Evolutionary conservation across 116 monocot species (phyloP), one percentile per base, ranked within the genome.

Genomic region (Phalaenopsis hybrid): DNA sequence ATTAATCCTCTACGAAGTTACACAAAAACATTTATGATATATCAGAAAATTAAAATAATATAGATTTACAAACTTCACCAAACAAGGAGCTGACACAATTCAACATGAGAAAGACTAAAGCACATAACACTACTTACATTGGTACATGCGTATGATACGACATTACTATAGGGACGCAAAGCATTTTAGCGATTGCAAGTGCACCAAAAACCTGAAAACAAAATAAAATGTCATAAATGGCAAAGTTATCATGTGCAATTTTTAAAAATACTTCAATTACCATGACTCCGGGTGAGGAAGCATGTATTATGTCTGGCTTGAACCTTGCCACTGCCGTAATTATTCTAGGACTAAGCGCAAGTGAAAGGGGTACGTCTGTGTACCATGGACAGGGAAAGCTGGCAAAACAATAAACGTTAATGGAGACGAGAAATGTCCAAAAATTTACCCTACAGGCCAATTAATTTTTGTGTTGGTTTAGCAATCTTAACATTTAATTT

Each of bases 71-170:
- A 75, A n/a, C 75, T 45, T 20, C 20, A 46, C 46, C 21, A 44
- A 75, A 21, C 45, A 75, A 75, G n/a, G 8, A 75, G 25, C 25
- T 9, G n/a, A 75, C 18, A 17, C 55, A 25, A 46, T 46, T 45
- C 1, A 15, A 75, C n/a, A 44, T 46, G 2, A 75, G 44, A 75
- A 44, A 20, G 45, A 6, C 45, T 17, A 75, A 41, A 75, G n/a
- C 18, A 75, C 7, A 75, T 15, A 45, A 44, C 75, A 20, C 20
- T 49, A 82, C 93, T 89, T 77, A 98, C 98, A 94, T 82, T 79
- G 95, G 98, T 61, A 98, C 93, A 86, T 98, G 98, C 13, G 98
- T 98, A 88, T 98, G 98, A 81, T 98, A 98, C 5, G 95, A 95
- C 98, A 98, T 89, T 21, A 98, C 98, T 65, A 98, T 76, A 10